Conservation (phyloP, 2,329 filamentous ascomycete genomes). For the Aspergillus sp. region DNA sequence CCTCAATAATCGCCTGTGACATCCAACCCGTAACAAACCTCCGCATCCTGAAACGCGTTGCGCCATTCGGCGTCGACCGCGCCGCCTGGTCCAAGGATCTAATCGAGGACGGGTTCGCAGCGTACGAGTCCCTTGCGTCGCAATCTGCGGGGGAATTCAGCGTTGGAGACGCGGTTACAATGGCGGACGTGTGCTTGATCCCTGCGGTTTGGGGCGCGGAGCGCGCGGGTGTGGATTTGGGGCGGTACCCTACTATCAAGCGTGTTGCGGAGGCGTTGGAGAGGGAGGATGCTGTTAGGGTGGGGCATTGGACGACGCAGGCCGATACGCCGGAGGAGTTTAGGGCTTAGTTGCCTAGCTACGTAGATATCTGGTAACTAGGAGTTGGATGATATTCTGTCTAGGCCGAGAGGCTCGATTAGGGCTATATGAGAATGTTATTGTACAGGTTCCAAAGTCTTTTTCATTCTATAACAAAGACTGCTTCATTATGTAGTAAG, state of each 20-base stretch:
- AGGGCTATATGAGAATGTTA: no score
- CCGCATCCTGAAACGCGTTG: conserved; percentile 52
- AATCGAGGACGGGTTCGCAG: conserved; percentile 54
- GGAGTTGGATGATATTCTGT: neutral
- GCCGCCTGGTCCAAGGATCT: conserved; percentile 54
- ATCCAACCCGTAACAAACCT: conserved; percentile 63
- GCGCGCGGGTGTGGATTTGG: conserved; percentile 55
- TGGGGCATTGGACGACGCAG: conserved; percentile 56
- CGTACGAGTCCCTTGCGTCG: conserved; percentile 52
- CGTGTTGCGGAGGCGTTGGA: conserved; percentile 50
- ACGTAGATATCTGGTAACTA: no score
- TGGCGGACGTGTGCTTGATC: conserved; percentile 60
- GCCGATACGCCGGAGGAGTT: conserved; percentile 54
- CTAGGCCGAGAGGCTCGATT: no score
- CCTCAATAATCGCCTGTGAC: conserved; percentile 56
- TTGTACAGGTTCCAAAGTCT: neutral
- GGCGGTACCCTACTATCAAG: conserved; percentile 48
- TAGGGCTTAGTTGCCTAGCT: conserved; percentile 11
- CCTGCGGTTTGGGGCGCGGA: conserved; percentile 60
- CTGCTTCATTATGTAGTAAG: no score
- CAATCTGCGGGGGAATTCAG: conserved; percentile 51
- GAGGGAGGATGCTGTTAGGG: conserved; percentile 51
- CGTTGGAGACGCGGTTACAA: conserved; percentile 55
- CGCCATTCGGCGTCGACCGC: conserved; percentile 44
- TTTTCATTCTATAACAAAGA: neutral